phyloP scores from a whole-genome alignment of 169 alveolate genomes.

The Plasmodium chabaudi region DNA sequence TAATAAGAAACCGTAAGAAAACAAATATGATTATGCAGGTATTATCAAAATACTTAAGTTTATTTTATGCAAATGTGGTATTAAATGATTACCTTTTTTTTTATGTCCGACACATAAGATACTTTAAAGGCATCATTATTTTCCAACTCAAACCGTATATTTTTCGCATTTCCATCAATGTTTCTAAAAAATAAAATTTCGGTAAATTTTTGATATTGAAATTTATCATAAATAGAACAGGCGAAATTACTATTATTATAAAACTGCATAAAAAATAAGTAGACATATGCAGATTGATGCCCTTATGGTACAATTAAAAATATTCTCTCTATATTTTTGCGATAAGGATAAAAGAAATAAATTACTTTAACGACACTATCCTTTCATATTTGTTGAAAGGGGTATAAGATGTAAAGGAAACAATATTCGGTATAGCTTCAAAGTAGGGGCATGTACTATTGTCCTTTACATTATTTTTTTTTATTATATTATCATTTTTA shows the following conservation, averaged over 20 bases:
- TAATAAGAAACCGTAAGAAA: slow-evolving; percentile 1
- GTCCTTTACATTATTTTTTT: slow-evolving; percentile 14
- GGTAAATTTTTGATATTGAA: not conserved
- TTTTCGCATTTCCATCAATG: slow-evolving; percentile 42
- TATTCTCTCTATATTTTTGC: too few relatives aligned
- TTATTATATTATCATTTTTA: slow-evolving; percentile 30
- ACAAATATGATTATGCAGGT: not conserved
- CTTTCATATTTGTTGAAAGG: slow-evolving; percentile 67
- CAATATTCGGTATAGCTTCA: slow-evolving; percentile 51
- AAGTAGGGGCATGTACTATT: slow-evolving; percentile 27
- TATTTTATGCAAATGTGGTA: slow-evolving; percentile 4
- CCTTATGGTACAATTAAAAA: too few relatives aligned
- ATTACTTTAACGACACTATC: slow-evolving; percentile 50
- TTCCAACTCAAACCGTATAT: slow-evolving; percentile 13
- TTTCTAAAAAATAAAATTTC: slow-evolving; percentile 27
- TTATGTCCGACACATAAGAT: slow-evolving; percentile 28
- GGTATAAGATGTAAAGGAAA: slow-evolving; percentile 48
- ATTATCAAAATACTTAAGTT: not conserved
- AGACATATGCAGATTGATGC: too few relatives aligned
- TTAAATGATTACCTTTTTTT: slow-evolving; percentile 44
- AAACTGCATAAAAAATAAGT: too few relatives aligned
- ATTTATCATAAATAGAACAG: not conserved
- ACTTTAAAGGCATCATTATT: slow-evolving; percentile 29
- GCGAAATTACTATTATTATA: too few relatives aligned
- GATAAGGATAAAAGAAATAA: not conserved